Percentiles rank a stretch among this genome's conserved stretches.
Evolutionary conservation across 2,329 filamentous ascomycete species (phyloP).

Genomic region (Fusarium cicatricum): DNA sequence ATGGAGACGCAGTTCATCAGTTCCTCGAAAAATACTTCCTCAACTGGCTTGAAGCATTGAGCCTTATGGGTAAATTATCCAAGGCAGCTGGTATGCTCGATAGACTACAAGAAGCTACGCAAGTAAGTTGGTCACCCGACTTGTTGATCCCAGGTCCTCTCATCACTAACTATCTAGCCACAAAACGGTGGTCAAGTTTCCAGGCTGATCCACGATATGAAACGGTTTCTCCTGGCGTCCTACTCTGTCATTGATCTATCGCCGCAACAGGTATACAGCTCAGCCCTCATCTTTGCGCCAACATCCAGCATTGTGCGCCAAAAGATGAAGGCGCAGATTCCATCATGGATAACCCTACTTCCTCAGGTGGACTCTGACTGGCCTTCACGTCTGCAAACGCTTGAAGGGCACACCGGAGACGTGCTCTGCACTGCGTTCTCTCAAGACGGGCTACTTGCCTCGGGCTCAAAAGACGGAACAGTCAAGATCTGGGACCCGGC

Average conservation of each 20-base stretch:
- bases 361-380: constrained; percentile 26
- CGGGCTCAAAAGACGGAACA: constrained; percentile 1
- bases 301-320: constrained; percentile 23
- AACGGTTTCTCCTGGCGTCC: constrained; percentile 22
- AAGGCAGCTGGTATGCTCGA: background rate
- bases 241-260: constrained; percentile 6
- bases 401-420: constrained; percentile 1
- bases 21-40: constrained; percentile 27
- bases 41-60: constrained; percentile 32
- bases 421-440: constrained; percentile 5
- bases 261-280: constrained; percentile 42
- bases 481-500: constrained; percentile 9
- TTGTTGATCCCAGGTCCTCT: no score
- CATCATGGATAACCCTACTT: constrained; percentile 23
- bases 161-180: constrained; percentile 13
- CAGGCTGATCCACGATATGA: constrained; percentile 26
- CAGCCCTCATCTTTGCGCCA: constrained; percentile 39
- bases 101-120: constrained; percentile 7
- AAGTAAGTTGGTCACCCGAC: no score
- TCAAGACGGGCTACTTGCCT: constrained; percentile 4
- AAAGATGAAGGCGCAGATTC: constrained; percentile 17
- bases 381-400: constrained; percentile 26
- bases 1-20: constrained; percentile 27
- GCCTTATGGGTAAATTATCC: constrained; percentile 4
- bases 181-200: background rate